phyloP scores from a whole-genome alignment of 345 rosid species.

The Citrus inodora region DNA sequence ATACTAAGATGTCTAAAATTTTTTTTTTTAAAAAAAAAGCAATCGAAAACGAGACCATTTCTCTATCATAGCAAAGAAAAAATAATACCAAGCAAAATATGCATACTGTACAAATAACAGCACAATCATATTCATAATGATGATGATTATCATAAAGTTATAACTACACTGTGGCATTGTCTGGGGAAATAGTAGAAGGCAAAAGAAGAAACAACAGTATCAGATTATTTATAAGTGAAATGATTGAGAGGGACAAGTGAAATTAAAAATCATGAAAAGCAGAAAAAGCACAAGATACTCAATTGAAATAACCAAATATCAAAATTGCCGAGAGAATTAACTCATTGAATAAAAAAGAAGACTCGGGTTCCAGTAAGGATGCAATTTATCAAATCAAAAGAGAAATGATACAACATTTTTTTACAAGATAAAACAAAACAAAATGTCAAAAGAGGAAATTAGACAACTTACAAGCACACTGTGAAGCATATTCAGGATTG shows the following conservation, averaged over 20 bases:
- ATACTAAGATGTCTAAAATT: too few relatives aligned
- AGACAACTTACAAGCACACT: conserved; percentile 2
- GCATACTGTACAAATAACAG: not conserved
- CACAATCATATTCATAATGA: not conserved
- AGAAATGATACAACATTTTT: not conserved
- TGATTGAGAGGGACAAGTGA: not conserved
- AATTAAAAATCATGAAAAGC: not conserved
- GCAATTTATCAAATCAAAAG: not conserved
- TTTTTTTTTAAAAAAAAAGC: too few relatives aligned
- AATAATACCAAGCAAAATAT: not conserved
- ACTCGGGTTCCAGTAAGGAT: not conserved
- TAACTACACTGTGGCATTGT: not conserved
- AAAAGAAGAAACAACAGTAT: too few relatives aligned
- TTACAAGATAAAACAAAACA: not conserved
- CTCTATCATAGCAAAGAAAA: too few relatives aligned
- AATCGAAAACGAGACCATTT: too few relatives aligned
- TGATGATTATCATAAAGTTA: not conserved
- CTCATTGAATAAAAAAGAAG: not conserved
- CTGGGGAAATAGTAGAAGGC: not conserved
- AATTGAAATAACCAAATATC: not conserved
- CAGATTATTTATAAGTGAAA: not conserved
- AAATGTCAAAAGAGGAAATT: not conserved
- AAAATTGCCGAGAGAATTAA: not conserved
- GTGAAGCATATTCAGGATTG: not conserved
- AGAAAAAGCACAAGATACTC: not conserved